phyloP scores from a whole-genome alignment of 495 filamentous ascomycete species.

The Collariella sp. region DNA sequence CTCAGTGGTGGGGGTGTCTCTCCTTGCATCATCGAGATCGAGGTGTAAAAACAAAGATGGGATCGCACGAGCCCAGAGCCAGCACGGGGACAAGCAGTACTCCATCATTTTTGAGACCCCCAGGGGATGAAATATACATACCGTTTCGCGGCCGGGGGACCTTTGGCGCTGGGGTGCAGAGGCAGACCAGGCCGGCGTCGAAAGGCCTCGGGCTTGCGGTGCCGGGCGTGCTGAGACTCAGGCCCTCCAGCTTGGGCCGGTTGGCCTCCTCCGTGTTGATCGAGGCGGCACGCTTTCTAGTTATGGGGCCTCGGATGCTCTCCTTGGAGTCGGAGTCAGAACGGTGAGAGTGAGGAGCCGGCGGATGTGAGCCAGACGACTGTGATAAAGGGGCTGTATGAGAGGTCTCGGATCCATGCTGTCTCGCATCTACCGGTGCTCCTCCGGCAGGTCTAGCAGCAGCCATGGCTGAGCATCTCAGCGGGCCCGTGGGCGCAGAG shows the following conservation, averaged over 20 bases:
- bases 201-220: constrained; percentile 21
- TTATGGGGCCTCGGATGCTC: constrained; percentile 17
- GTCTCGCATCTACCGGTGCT: constrained; percentile 1
- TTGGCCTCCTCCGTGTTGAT: constrained; percentile 41
- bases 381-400: constrained; percentile 1
- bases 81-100: neutral
- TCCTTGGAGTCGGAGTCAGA: neutral
- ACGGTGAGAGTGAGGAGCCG: neutral
- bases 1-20: neutral
- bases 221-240: constrained; percentile 32
- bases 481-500: constrained; percentile 10
- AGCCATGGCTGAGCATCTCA: constrained; percentile 25
- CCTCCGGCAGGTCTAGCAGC: constrained; percentile 8
- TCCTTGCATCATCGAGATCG: neutral
- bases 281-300: constrained; percentile 41
- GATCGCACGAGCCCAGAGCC: neutral
- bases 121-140: constrained; percentile 41
- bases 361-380: neutral
- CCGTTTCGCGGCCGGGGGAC: constrained; percentile 92
- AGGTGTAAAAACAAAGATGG: neutral
- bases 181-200: constrained; percentile 52
- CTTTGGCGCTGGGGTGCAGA: constrained; percentile 89
- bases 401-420: constrained; percentile 3
- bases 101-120: neutral
- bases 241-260: constrained; percentile 33